Percentiles rank a stretch among this genome's conserved stretches.
phyloP scores from a whole-genome alignment of 2,329 filamentous ascomycete species.

The Bisporella sp. region DNA sequence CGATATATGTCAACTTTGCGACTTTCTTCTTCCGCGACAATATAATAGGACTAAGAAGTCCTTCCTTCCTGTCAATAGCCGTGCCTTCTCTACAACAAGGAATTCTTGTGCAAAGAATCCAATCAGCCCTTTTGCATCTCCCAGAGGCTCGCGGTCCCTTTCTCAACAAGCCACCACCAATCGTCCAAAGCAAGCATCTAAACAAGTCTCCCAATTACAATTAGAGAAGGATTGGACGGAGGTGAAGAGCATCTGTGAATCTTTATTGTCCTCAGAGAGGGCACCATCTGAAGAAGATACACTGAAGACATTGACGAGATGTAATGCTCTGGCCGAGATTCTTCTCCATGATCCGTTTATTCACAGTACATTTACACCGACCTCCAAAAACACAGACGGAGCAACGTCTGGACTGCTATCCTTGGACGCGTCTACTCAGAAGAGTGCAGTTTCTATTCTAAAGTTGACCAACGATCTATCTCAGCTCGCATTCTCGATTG shows the following conservation, averaged over 20 bases:
- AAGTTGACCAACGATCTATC: constrained; percentile 43
- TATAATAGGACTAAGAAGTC: too few relatives aligned
- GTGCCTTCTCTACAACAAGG: constrained; percentile 15
- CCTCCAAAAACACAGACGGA: constrained; percentile 13
- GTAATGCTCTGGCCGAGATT: constrained; percentile 17
- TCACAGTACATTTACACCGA: neutral
- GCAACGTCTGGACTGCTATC: constrained; percentile 50
- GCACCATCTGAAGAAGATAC: constrained; percentile 20
- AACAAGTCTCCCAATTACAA: constrained; percentile 8
- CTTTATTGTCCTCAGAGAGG: constrained; percentile 14
- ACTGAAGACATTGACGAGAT: constrained; percentile 13
- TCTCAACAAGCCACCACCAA: neutral
- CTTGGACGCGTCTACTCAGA: constrained; percentile 26
- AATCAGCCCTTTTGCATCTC: neutral
- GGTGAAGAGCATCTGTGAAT: constrained; percentile 14
- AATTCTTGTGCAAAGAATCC: constrained; percentile 9
- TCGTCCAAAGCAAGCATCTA: neutral
- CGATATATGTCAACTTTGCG: constrained; percentile 39
- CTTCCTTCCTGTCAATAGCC: constrained; percentile 2
- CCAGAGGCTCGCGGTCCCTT: neutral
- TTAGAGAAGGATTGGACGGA: constrained; percentile 15
- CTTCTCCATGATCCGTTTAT: constrained; percentile 15
- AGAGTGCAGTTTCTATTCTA: constrained; percentile 11
- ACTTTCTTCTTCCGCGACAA: constrained; percentile 21
- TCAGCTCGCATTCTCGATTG: constrained; percentile 57